These are phyloP conservation scores for Trametes cingulata DNA, from an alignment of 768 basidiomycete genomes.

Conservation along the genomic window DNA sequence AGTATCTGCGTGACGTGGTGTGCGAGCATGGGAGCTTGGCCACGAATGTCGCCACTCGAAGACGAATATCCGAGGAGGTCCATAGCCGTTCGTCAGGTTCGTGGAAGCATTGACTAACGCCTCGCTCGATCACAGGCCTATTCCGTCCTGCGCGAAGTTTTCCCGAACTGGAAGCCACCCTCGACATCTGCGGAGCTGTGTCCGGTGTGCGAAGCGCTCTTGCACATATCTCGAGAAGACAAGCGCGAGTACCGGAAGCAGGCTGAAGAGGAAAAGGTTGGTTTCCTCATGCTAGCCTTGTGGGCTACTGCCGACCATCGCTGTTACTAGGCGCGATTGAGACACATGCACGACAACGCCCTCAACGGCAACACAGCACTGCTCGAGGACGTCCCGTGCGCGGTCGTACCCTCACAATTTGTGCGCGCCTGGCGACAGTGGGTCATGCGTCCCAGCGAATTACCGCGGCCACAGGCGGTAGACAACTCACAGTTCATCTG, in stretches of 20 bases:
- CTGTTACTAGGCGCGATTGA: constrained; percentile 54
- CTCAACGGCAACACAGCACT: constrained; percentile 46
- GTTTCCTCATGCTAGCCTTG: background rate
- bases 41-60: constrained; percentile 54
- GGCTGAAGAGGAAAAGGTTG: constrained; percentile 80
- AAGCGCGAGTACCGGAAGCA: constrained; percentile 61
- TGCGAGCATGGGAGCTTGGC: constrained; percentile 74
- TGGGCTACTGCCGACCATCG: background rate
- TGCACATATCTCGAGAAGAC: constrained; percentile 59
- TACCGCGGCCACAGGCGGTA: constrained; percentile 57
- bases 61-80: constrained; percentile 64
- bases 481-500: constrained; percentile 70
- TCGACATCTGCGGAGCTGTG: constrained; percentile 55
- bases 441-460: constrained; percentile 57
- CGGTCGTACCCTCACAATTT: constrained; percentile 62
- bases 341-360: constrained; percentile 59
- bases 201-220: constrained; percentile 57
- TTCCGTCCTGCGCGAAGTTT: constrained; percentile 53
- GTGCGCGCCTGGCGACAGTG: constrained; percentile 70
- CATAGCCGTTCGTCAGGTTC: constrained; percentile 8
- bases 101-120: background rate
- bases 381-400: constrained; percentile 52
- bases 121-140: constrained; percentile 48
- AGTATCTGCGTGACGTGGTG: constrained; percentile 58
- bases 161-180: constrained; percentile 65